Percentiles rank a stretch among this genome's conserved stretches.
Conservation (phyloP, 352 stramenopile species). For the Globisporangium cederbergense region DNA sequence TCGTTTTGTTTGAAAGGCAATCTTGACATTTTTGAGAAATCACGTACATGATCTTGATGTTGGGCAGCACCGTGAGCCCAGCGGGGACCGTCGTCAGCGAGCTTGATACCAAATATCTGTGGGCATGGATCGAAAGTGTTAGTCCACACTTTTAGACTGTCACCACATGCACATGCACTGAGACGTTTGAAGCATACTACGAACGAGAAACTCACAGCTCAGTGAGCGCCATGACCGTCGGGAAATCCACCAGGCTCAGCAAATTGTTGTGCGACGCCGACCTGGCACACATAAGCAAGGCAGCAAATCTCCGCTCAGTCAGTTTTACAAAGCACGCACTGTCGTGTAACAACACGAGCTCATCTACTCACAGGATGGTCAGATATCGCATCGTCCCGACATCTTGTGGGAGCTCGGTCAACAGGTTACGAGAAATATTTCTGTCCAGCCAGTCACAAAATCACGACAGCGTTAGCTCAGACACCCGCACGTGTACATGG, state of each 20-base stretch:
- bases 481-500: not conserved
- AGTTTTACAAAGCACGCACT: not conserved
- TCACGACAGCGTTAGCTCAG: not conserved
- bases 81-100: constrained; percentile 7
- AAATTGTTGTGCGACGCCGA: constrained; percentile 17
- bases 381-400: constrained; percentile 17
- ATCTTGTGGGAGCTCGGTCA: constrained; percentile 11
- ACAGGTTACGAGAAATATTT: constrained; percentile 16
- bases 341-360: not conserved
- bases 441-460: not conserved
- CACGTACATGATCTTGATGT: constrained; percentile 21
- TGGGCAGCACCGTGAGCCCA: constrained; percentile 14
- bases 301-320: not conserved
- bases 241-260: constrained; percentile 5
- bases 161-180: no score
- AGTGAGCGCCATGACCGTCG: constrained; percentile 13
- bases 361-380: constrained; percentile 7
- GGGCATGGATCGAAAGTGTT: not conserved
- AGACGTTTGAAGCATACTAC: not conserved
- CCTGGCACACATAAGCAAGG: not conserved
- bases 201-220: constrained; percentile 9
- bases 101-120: constrained; percentile 10
- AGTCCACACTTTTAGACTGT: not conserved
- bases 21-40: not conserved
- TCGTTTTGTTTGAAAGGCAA: not conserved